These are phyloP conservation scores for Sesbania bispinosa DNA, from an alignment of 306 rosid species.

Conservation along the genomic window DNA sequence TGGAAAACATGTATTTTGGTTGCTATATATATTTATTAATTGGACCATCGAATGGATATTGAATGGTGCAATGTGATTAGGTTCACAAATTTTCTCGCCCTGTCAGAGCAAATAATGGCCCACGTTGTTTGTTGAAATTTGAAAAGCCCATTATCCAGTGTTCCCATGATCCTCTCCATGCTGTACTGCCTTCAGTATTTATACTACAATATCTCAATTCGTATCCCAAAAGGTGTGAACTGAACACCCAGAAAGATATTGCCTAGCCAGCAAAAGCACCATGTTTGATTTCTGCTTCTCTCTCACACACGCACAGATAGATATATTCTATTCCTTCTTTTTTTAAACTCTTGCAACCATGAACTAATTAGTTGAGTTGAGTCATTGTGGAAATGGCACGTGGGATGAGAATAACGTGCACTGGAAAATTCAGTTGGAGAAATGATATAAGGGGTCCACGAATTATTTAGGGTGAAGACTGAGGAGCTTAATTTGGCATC, in stretches of 20 bases:
- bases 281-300: too few species aligned
- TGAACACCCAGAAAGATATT: neutral
- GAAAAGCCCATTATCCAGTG: neutral
- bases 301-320: too few species aligned
- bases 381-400: neutral
- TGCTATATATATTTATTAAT: too few species aligned
- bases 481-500: neutral
- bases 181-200: too few species aligned
- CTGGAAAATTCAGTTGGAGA: conserved; percentile 1
- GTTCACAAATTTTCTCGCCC: neutral
- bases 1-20: neutral
- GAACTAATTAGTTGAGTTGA: neutral
- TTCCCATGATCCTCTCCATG: neutral
- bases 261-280: neutral
- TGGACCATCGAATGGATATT: neutral
- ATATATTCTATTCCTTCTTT: too few species aligned
- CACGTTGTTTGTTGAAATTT: neutral
- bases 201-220: too few species aligned
- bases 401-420: neutral
- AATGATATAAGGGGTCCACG: conserved; percentile 12
- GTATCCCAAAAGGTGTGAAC: neutral
- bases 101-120: neutral
- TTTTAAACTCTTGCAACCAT: neutral
- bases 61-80: neutral
- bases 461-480: neutral